Conservation (phyloP, 2,329 filamentous ascomycete species). For the Didymella exigua region DNA sequence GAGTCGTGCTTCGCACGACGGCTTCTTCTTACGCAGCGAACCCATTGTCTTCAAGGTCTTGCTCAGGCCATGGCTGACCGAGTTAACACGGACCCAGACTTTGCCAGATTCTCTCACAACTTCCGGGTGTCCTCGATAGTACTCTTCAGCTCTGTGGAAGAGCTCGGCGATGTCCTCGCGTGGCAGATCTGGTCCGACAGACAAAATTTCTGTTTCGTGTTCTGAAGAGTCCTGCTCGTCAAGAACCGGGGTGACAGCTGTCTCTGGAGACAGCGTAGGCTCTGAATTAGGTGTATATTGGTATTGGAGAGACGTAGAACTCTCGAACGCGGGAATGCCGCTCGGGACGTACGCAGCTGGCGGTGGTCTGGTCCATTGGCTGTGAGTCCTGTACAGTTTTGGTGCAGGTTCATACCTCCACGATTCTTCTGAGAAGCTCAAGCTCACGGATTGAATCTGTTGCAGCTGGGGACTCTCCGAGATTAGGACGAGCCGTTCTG, state of each 20-base stretch:
- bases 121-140: neutral
- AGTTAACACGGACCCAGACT: slow-evolving; percentile 10
- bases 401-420: neutral
- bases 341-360: neutral
- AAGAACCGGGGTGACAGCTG: neutral
- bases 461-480: slow-evolving; percentile 6
- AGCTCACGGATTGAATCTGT: slow-evolving; percentile 5
- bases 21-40: neutral
- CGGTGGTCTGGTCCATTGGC: neutral
- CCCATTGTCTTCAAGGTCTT: slow-evolving; percentile 2
- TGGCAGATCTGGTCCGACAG: neutral
- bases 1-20: neutral
- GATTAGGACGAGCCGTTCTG: slow-evolving; percentile 3
- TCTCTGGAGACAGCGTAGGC: neutral
- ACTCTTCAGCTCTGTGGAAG: slow-evolving; percentile 2
- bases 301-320: neutral
- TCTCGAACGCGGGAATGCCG: neutral
- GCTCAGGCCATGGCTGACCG: neutral
- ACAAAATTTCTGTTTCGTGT: neutral
- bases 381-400: slow-evolving; percentile 1
- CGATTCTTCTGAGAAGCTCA: neutral
- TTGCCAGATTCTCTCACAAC: neutral
- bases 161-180: slow-evolving; percentile 8
- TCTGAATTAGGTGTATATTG: neutral
- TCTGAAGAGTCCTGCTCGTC: neutral